These are phyloP conservation scores for Ceratonia siliqua DNA, from an alignment of 306 rosid genomes.

Conservation along the genomic window DNA sequence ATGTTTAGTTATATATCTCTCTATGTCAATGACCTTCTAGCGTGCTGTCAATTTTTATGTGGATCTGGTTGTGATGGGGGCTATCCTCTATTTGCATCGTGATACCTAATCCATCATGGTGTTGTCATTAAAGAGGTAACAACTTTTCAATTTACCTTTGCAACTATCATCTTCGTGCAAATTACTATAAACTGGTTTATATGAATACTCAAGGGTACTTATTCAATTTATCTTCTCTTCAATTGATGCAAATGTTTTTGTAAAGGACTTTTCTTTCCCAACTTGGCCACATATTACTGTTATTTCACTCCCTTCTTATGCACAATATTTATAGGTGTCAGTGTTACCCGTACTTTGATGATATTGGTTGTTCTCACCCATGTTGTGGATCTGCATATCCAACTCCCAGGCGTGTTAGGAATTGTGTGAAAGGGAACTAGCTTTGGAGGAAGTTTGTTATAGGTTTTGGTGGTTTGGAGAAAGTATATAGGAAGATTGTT, in stretches of 20 bases:
- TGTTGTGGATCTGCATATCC: constrained; percentile 87
- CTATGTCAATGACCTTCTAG: constrained; percentile 84
- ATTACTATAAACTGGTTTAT: not conserved
- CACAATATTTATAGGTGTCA: constrained; percentile 31
- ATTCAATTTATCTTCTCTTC: constrained; percentile 13
- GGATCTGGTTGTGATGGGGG: constrained; percentile 95
- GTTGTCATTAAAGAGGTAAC: constrained; percentile 95
- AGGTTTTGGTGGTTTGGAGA: too few species aligned
- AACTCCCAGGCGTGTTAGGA: constrained; percentile 76
- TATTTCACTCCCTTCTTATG: not conserved
- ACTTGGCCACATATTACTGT: not conserved
- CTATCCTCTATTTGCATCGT: constrained; percentile 76
- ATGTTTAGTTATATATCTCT: constrained; percentile 58
- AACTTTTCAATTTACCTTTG: not conserved
- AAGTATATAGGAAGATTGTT: too few species aligned
- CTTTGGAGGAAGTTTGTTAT: constrained; percentile 69
- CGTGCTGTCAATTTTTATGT: constrained; percentile 94
- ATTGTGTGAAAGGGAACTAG: constrained; percentile 71
- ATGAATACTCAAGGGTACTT: constrained; percentile 4
- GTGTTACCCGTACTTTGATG: constrained; percentile 97
- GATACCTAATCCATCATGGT: constrained; percentile 74
- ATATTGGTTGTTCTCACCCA: constrained; percentile 92
- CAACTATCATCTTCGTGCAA: constrained; percentile 5
- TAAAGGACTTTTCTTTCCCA: constrained; percentile 8
- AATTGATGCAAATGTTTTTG: constrained; percentile 12